Percentiles rank a stretch among this genome's conserved stretches.
These are phyloP conservation scores for Puccinia coronata DNA, from an alignment of 1,284 basidiomycete genomes.

Conservation along the genomic window DNA sequence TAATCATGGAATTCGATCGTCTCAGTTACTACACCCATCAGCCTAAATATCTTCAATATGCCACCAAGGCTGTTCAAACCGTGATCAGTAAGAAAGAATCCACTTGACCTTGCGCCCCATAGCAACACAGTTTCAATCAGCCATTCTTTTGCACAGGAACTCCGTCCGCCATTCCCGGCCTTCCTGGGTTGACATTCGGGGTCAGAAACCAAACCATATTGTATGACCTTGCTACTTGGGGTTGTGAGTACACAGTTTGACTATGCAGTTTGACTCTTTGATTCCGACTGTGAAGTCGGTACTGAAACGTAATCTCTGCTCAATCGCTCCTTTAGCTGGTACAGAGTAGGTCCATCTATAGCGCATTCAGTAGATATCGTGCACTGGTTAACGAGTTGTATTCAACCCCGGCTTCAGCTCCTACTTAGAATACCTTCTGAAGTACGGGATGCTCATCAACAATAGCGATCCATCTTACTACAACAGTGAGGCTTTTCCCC, in stretches of 20 bases:
- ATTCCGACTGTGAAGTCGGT: not conserved
- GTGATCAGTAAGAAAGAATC: constrained; percentile 34
- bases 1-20: constrained; percentile 48
- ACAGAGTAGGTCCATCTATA: constrained; percentile 16
- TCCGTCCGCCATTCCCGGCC: constrained; percentile 9
- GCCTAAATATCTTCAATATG: constrained; percentile 36
- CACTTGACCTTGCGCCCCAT: not conserved
- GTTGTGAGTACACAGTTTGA: not conserved
- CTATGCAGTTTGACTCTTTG: not conserved
- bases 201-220: constrained; percentile 36
- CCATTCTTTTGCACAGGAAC: not conserved
- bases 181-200: constrained; percentile 36
- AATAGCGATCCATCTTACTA: constrained; percentile 32
- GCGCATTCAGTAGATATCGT: not conserved
- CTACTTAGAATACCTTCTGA: constrained; percentile 47
- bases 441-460: constrained; percentile 44
- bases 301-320: not conserved
- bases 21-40: constrained; percentile 39
- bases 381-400: not conserved
- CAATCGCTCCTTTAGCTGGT: not conserved
- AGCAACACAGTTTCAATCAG: not conserved
- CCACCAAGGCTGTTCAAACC: constrained; percentile 21
- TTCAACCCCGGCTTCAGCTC: not conserved
- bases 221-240: constrained; percentile 33
- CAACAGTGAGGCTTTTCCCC: constrained; percentile 6